Base-by-base conservation (phyloP, 192 early-diverging fungal genomes). In the Coemansia sp. region DNA sequence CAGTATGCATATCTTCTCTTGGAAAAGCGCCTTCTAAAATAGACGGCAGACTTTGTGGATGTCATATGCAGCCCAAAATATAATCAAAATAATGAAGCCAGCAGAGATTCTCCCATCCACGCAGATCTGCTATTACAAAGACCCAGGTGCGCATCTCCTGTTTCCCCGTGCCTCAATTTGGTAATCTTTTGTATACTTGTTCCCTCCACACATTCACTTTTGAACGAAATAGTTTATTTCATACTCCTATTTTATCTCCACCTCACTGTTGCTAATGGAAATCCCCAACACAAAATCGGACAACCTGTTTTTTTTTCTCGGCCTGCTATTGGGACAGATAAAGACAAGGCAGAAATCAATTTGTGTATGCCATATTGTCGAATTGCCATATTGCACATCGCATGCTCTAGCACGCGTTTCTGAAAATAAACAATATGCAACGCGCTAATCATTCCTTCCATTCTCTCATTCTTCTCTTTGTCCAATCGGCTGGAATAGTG, bases 401-500 rank as follows among this genome's bases (percentile, higher is more conserved):
- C 34, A 37, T 37, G 34, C 34, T 37, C 11, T 9, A 37, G 11
- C 34, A 37, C 34, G 34, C 34, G 34, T 37, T 37, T 37, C 34
- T 37, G 19, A 47, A 47, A 50, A 9, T 34, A 21, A 53, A 17
- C 39, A 37, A 17, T 53, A 37, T 53, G 34, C 34, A 37, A 37
- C 11, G 11, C 17, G 51, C 34, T 53, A 38, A 38, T 53, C 51
- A 34, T 7, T 13, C 34, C 18, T 21, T 33, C 12, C 21, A n/a
- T 22, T 47, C 38, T 59, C 41, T 27, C 15, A 47, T 14, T 27
- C 44, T 49, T 56, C 17, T 34, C 37, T 53, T 22, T 27, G 19
- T 46, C 18, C 19, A 21, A n/a, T 67, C 34, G 11, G 34, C 34
- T 37, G 9, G 11, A 37, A 42, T 78, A 78, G 74, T 58, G 57